Base-by-base conservation (phyloP, 2,329 filamentous ascomycete genomes). In the Arthrinium puccinioides region DNA sequence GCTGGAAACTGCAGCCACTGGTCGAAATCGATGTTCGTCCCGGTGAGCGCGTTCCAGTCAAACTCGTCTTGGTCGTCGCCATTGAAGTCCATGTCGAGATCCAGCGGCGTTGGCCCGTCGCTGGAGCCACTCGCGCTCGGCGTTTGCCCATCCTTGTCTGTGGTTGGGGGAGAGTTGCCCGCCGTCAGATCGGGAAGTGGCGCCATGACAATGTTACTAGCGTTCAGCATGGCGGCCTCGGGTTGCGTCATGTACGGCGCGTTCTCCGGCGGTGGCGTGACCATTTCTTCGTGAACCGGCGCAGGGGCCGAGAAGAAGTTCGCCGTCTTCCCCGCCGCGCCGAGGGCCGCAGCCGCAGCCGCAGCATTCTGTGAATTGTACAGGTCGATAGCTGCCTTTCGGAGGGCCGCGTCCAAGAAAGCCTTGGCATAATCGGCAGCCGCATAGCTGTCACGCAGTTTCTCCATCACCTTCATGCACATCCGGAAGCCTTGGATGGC, bases 401-500 rank as follows among this genome's bases (percentile, higher is more conserved):
- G 81, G 44, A 95, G 84, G 1, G 88, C 87, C 2, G 88, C 87
- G 56, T 94, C 87, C n/a, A 96, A 72, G 66, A 96, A 96, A 3
- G 86, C 86, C 1, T 86, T 90, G n/a, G 87, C 88, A 52, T 92
- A 95, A 59, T 96, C 89, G n/a, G 90, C 90, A 0, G 89, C 88
- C 1, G 88, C 82, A 53, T 97, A 96, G 21, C 88, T 86, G 53
- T 95, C 87, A 25, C 88, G 79, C 14, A 97, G 72, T 45, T 82
- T 83, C 56, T 88, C 82, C 70, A 96, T 84, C 41, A 95, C 87
- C 32, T 82, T 76, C 87, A 96, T 95, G 63, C 90, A 96, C 56
- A 88, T 83, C 49, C 83, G 84, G 66, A 95, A 95, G 15, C 87
- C 86, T 40, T 82, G 76, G 18, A 88, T 74, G 32, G 86, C 88